These are phyloP conservation scores for Cardamine occulta DNA, from an alignment of 345 rosid genomes.

Conservation along the genomic window DNA sequence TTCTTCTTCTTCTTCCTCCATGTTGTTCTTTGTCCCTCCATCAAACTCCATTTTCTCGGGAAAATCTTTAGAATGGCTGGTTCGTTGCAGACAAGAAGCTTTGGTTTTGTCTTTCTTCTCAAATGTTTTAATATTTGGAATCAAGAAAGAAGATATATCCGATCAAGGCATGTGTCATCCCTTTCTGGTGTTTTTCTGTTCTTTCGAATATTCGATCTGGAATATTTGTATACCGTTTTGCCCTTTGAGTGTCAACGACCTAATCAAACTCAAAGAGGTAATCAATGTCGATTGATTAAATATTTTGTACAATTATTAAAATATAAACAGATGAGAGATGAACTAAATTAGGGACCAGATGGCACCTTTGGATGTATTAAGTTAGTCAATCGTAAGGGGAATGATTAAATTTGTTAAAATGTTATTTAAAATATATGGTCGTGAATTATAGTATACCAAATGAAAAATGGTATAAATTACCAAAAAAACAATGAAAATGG, in stretches of 20 bases:
- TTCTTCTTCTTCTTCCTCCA: conserved; percentile 37
- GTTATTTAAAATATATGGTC: too few relatives aligned
- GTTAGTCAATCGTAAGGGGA: background rate
- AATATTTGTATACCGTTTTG: conserved; percentile 3
- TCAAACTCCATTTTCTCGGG: conserved; percentile 2
- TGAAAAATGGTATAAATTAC: too few relatives aligned
- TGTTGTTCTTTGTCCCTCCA: conserved; percentile 20
- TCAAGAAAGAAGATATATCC: conserved; percentile 23
- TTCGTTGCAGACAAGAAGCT: conserved; percentile 37
- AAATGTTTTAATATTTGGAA: conserved; percentile 6
- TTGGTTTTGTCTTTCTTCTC: conserved; percentile 16
- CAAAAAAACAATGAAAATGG: too few relatives aligned
- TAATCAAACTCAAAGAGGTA: conserved; percentile 36
- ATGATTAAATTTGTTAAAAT: background rate
- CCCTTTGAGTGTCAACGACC: conserved; percentile 40
- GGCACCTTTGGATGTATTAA: background rate
- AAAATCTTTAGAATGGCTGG: conserved; percentile 28
- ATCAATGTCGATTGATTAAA: background rate
- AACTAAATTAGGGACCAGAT: background rate
- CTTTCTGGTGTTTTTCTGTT: conserved; percentile 40
- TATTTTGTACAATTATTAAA: too few relatives aligned
- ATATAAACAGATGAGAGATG: background rate
- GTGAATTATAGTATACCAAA: too few relatives aligned
- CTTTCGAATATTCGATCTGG: conserved; percentile 42
- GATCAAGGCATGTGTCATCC: conserved; percentile 38